A percentile compares a stretch with the other conserved stretches of the same genome.
Evolutionary conservation across 2,329 filamentous ascomycete species (phyloP).

Genomic region (Helotiales sp.): DNA sequence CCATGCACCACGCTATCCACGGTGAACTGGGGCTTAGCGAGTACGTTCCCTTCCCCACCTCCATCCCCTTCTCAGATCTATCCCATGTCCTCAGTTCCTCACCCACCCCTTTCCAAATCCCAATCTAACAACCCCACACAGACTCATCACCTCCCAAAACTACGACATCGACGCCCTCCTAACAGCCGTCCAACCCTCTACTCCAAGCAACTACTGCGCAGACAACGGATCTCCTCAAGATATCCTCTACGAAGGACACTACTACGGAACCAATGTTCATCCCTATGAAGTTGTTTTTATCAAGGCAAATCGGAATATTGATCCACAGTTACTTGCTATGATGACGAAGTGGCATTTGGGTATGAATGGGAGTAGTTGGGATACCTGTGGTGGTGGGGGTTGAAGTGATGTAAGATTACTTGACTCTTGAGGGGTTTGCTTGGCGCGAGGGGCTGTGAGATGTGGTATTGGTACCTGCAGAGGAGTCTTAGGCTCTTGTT

Average conservation of each 20-base stretch:
- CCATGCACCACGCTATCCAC: background rate
- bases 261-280: constrained; percentile 12
- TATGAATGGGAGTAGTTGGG: constrained; percentile 26
- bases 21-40: constrained; percentile 8
- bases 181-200: background rate
- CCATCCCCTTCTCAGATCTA: too few relatives aligned
- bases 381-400: constrained; percentile 12
- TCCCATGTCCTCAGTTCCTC: too few relatives aligned
- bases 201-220: background rate
- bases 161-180: constrained; percentile 17
- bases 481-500: too few relatives aligned
- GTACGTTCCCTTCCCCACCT: too few relatives aligned
- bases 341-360: constrained; percentile 26
- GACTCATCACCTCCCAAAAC: constrained; percentile 19
- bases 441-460: too few relatives aligned
- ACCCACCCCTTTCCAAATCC: too few relatives aligned
- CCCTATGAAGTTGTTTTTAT: constrained; percentile 16
- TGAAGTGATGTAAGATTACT: too few relatives aligned
- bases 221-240: background rate
- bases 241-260: constrained; percentile 9
- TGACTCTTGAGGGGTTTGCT: too few relatives aligned
- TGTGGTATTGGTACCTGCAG: too few relatives aligned
- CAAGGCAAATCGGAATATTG: constrained; percentile 15
- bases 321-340: constrained; percentile 21
- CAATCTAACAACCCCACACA: too few relatives aligned